Conservation (phyloP, 306 rosid genomes). For the Prinsepia uniflora region DNA sequence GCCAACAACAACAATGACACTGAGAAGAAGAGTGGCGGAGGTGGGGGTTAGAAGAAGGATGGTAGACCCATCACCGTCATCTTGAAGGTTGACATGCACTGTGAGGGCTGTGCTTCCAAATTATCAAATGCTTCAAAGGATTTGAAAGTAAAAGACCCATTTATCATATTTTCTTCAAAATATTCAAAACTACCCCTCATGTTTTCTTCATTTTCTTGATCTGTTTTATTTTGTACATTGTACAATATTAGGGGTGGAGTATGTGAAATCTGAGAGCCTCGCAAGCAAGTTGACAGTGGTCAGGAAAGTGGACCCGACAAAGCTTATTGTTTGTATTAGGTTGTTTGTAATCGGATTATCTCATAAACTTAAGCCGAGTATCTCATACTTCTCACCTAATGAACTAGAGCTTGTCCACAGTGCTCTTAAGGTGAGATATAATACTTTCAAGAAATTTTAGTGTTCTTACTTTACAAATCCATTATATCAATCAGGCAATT, state of each 20-base stretch:
- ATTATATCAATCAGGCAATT: constrained; percentile 14
- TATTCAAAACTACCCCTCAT: not conserved
- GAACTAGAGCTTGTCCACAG: constrained; percentile 78
- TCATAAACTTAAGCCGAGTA: constrained; percentile 83
- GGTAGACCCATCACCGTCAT: constrained; percentile 33
- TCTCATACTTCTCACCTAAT: constrained; percentile 72
- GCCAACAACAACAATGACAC: constrained; percentile 30
- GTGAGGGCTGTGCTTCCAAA: constrained; percentile 67
- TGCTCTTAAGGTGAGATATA: constrained; percentile 76
- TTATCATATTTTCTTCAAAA: not conserved
- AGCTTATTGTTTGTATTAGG: constrained; percentile 24
- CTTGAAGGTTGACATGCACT: constrained; percentile 60
- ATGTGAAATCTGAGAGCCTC: constrained; percentile 30
- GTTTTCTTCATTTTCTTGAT: not conserved
- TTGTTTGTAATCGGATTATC: constrained; percentile 28
- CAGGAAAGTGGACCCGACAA: constrained; percentile 49
- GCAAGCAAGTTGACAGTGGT: constrained; percentile 53
- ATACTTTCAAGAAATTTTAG: constrained; percentile 24
- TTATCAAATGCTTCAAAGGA: constrained; percentile 28
- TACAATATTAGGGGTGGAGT: constrained; percentile 42
- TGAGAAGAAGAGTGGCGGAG: constrained; percentile 22
- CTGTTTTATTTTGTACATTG: not conserved
- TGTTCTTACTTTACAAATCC: constrained; percentile 21
- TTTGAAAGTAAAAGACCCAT: constrained; percentile 31
- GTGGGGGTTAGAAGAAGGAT: constrained; percentile 37